phyloP scores from a whole-genome alignment of 2,329 filamentous ascomycete species.

The Stromatinia cepivora region DNA sequence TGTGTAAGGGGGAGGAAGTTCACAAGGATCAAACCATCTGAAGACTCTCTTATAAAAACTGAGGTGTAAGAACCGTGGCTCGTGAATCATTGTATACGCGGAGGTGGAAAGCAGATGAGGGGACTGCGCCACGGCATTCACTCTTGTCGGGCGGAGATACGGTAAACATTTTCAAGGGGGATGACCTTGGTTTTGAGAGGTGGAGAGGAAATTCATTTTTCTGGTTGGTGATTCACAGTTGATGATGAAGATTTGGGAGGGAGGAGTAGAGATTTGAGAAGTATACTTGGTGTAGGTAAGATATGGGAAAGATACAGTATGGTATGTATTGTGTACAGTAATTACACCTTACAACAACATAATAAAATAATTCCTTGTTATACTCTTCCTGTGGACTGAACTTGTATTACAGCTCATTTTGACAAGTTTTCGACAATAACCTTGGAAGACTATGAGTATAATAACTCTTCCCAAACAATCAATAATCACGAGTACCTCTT shows the following conservation, averaged over 20 bases:
- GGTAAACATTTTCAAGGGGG: neutral
- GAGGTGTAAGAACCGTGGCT: neutral
- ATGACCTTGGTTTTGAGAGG: neutral
- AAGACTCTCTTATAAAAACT: constrained; percentile 4
- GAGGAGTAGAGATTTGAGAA: neutral
- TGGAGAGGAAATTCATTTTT: neutral
- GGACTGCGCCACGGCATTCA: constrained; percentile 13
- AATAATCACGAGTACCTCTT: neutral
- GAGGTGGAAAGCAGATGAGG: neutral
- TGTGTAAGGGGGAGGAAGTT: neutral
- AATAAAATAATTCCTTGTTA: too few relatives aligned
- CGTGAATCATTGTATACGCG: neutral
- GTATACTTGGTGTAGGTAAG: neutral
- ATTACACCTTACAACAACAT: too few relatives aligned
- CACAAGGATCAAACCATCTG: neutral
- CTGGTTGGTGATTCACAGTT: neutral
- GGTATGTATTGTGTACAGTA: too few relatives aligned
- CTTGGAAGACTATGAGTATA: neutral
- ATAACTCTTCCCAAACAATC: neutral
- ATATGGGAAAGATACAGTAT: neutral
- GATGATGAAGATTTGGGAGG: neutral
- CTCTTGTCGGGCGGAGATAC: neutral
- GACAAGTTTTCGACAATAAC: too few relatives aligned
- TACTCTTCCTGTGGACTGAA: too few relatives aligned
- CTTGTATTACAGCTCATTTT: too few relatives aligned